Conservation (phyloP, 768 basidiomycete genomes). For the Mycena pura region DNA sequence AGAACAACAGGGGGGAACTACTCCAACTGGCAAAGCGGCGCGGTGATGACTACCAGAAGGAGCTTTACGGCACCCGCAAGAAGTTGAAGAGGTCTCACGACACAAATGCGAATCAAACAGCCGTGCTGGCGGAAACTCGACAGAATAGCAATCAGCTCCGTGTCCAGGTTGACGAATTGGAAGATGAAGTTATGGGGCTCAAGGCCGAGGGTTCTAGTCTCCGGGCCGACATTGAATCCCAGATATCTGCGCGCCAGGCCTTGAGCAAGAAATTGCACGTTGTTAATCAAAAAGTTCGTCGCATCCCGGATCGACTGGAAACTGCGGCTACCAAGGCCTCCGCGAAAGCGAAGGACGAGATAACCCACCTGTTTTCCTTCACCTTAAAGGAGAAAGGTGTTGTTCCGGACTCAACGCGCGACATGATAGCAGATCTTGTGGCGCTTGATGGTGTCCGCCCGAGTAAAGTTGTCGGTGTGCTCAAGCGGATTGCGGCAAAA, state of each 20-base stretch:
- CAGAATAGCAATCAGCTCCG: too few relatives aligned
- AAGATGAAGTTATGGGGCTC: background rate
- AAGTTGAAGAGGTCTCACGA: background rate
- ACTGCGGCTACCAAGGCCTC: background rate
- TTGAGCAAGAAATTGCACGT: background rate
- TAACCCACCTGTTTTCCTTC: background rate
- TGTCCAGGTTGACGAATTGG: background rate
- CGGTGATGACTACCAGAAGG: background rate
- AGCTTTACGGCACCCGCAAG: background rate
- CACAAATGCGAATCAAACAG: background rate
- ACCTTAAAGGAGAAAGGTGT: background rate
- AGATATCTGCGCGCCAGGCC: background rate
- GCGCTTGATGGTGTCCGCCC: background rate
- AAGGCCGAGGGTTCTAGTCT: background rate
- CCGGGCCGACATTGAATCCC: background rate
- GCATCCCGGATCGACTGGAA: background rate
- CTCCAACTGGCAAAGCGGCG: background rate
- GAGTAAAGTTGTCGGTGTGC: background rate
- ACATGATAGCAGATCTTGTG: background rate
- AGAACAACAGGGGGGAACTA: background rate
- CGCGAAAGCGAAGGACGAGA: background rate
- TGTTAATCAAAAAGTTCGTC: background rate
- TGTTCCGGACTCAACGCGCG: background rate
- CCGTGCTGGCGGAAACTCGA: background rate
- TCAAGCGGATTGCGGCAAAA: background rate